Evolutionary conservation across 192 early-diverging fungal genomes (phyloP), one percentile per base, ranked within the genome.

Genomic region (Neocallimastix lanati): DNA sequence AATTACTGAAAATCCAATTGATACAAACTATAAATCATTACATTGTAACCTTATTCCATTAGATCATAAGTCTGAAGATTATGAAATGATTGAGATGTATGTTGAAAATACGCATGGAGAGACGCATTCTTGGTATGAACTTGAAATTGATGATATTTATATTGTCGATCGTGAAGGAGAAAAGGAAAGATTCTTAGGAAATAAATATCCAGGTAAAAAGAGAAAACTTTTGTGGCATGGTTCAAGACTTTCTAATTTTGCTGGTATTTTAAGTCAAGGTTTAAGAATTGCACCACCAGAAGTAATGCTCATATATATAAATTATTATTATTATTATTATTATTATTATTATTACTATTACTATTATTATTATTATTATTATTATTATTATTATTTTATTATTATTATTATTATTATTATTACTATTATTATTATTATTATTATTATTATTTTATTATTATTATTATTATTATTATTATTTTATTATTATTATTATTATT

Each of bases 171-270:
- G 92, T 18, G 36, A 88, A 29, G 89, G 85, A 0, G 93, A 95
- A 80, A 76, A 81, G 36, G 85, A 89, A 29, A 77, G 86, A 2
- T 93, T 88, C 77, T 38, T 85, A 12, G 81, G 81, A 4, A 28
- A 82, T 13, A 84, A 82, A 30, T 85, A 85, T 79, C 82, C 81
- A 78, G 81, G 84, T 11, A 83, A 86, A 28, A 95, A 95, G 81
- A 84, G 89, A 28, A 88, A 90, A 77, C 80, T 95, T 29, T 84
- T 95, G 18, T 95, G 94, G 94, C 94, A 95, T 83, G 94, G 94
- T 78, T 88, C 86, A 77, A 84, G 90, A 76, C 82, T 92, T 2
- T 92, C 92, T 21, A 95, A 95, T 81, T 93, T 88, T 86, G 91
- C 86, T 21, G 92, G 92, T 78, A 93, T 93, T 80, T 81, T 93